phyloP scores from a whole-genome alignment of 208 protist genomes.

The Novymonas esmeraldas region DNA sequence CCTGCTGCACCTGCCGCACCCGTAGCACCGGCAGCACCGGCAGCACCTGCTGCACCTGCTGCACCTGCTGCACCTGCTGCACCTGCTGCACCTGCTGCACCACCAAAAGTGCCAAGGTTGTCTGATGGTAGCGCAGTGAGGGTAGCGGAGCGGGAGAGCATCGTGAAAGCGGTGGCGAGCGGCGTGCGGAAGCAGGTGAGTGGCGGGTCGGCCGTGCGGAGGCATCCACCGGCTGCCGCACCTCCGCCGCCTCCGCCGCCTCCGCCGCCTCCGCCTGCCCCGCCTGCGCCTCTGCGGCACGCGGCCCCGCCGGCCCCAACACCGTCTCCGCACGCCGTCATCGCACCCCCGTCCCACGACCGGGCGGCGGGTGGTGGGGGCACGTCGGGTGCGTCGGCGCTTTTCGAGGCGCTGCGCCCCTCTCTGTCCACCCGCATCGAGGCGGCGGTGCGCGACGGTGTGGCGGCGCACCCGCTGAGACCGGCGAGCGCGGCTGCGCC shows the following conservation, averaged over 20 bases:
- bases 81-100: constrained; percentile 12
- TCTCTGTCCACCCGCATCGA: constrained; percentile 39
- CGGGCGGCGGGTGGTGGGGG: neutral
- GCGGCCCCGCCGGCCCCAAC: constrained; percentile 3
- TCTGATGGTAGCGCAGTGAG: no score
- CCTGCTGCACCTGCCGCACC: constrained; percentile 15
- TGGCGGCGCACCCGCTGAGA: constrained; percentile 13
- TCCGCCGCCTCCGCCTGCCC: neutral
- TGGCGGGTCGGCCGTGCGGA: neutral
- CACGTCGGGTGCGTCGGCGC: neutral
- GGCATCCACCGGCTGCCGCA: constrained; percentile 1
- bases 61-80: constrained; percentile 13
- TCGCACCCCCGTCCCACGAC: constrained; percentile 19
- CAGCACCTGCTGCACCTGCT: constrained; percentile 7
- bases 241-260: neutral
- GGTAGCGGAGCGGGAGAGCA: no score
- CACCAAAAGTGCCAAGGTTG: neutral
- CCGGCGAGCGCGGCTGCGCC: neutral
- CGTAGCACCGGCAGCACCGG: constrained; percentile 1
- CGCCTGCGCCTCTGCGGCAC: constrained; percentile 10
- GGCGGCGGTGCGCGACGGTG: constrained; percentile 27
- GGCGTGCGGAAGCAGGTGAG: no score
- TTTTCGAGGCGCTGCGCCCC: constrained; percentile 20
- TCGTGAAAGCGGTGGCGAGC: neutral
- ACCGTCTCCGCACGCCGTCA: constrained; percentile 6